Conservation (phyloP, 305 asterid genomes). For the Fraxinus floribunda region DNA sequence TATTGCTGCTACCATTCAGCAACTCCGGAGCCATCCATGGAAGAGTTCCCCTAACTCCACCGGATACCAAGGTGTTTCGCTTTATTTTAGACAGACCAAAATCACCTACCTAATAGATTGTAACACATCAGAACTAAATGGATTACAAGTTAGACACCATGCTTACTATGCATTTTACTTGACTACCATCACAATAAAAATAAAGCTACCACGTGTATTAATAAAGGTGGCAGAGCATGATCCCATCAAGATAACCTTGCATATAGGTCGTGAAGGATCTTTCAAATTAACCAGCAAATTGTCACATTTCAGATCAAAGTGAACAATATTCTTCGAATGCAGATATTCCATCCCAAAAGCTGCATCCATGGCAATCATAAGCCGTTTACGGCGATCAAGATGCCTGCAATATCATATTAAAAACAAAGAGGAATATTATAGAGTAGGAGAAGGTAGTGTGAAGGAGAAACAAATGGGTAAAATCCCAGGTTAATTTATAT, state of each 20-base stretch:
- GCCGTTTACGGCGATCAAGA: constrained; percentile 71
- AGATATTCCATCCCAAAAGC: constrained; percentile 89
- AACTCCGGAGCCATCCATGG: constrained; percentile 99
- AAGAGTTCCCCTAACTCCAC: constrained; percentile 85
- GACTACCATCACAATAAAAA: neutral
- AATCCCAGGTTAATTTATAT: neutral
- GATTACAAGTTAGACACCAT: neutral
- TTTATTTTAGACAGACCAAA: constrained; percentile 80
- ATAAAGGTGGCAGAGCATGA: constrained; percentile 4
- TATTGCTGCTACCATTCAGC: constrained; percentile 74
- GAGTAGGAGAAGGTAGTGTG: neutral
- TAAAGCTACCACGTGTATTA: neutral
- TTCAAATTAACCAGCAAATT: constrained; percentile 72
- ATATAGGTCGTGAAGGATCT: constrained; percentile 77
- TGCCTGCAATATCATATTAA: constrained; percentile 42
- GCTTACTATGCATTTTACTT: neutral
- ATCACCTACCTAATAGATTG: constrained; percentile 68
- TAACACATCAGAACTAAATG: constrained; percentile 16
- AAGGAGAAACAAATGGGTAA: neutral
- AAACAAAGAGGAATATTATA: constrained; percentile 7
- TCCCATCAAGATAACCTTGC: constrained; percentile 55
- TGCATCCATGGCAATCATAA: constrained; percentile 84
- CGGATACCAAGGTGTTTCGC: constrained; percentile 80
- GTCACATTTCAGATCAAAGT: constrained; percentile 85
- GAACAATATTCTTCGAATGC: constrained; percentile 79